Base-by-base conservation (phyloP, 179 eudicot genomes). In the Beta macrorhiza region DNA sequence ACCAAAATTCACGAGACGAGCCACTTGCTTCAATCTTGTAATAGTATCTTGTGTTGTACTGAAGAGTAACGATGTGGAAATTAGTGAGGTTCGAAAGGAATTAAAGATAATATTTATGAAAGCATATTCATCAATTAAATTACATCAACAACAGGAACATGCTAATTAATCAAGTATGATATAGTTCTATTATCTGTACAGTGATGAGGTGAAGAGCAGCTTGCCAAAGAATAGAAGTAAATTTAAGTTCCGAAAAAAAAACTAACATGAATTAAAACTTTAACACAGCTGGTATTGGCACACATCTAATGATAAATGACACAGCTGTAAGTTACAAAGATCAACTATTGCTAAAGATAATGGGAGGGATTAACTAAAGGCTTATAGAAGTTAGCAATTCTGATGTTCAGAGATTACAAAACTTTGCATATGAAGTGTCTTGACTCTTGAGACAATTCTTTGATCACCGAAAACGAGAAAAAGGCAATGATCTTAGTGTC, bases 21-120 rank as follows among this genome's bases (percentile, higher is more conserved):
- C 83, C 84, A 47, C 90, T 89, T 73, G 74, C 83, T 76, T 90
- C 96, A 78, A 92, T 85, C 85, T 91, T 86, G 83, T 92, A 92
- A 76, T 87, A 88, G 86, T 92, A 92, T 86, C 90, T 92, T 72
- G 89, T 86, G 84, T 85, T 82, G 79, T 88, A 84, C 93, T 92
- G 82, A 61, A 81, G 59, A 64, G 65, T 44, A 44, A 22, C 32
- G 15, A 58, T 56, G 64, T 63, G 72, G 62, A 55, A 72, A 57
- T 64, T 25, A 70, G 77, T 80, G 42, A 80, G 83, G 74, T 74
- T 67, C 80, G 63, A 59, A 68, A 81, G 2, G 25, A 37, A 0
- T 29, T 16, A 65, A 56, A 73, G 75, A n/a, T 49, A 65, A 51
- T 89, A 42, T 51, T 20, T 42, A 59, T 32, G 52, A 17, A 17